phyloP scores from a whole-genome alignment of 2,329 filamentous ascomycete species.

The Diaporthe sp. region DNA sequence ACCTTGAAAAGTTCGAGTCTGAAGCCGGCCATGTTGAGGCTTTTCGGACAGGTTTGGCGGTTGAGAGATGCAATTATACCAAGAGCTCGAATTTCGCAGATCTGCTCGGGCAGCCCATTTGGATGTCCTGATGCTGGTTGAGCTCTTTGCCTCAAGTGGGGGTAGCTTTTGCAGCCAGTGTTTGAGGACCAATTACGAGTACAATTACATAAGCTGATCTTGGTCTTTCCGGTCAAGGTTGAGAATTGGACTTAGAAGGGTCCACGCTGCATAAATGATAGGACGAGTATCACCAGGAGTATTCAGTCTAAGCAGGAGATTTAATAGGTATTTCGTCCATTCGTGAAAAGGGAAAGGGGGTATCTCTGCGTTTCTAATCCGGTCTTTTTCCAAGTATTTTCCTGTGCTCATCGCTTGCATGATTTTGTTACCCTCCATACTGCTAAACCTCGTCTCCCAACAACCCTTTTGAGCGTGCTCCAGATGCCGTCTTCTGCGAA shows the following conservation, averaged over 20 bases:
- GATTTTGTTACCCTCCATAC: constrained; percentile 77
- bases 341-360: constrained; percentile 25
- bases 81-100: not conserved
- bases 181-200: constrained; percentile 20
- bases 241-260: not conserved
- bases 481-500: constrained; percentile 83
- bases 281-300: not conserved
- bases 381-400: constrained; percentile 29
- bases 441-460: constrained; percentile 73
- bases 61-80: not conserved
- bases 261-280: not conserved
- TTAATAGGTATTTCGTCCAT: not conserved
- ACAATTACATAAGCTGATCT: constrained; percentile 37
- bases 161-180: constrained; percentile 6
- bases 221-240: not conserved
- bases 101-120: not conserved
- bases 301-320: not conserved
- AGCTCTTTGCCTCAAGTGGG: not conserved
- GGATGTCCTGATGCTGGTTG: not conserved
- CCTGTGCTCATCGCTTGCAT: constrained; percentile 53
- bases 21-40: constrained; percentile 77
- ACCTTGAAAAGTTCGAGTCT: constrained; percentile 98
- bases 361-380: constrained; percentile 40
- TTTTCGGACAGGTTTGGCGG: not conserved
- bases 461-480: constrained; percentile 77